These are phyloP conservation scores for Plasmodium gonderi DNA, from an alignment of 169 alveolate genomes.

Conservation along the genomic window DNA sequence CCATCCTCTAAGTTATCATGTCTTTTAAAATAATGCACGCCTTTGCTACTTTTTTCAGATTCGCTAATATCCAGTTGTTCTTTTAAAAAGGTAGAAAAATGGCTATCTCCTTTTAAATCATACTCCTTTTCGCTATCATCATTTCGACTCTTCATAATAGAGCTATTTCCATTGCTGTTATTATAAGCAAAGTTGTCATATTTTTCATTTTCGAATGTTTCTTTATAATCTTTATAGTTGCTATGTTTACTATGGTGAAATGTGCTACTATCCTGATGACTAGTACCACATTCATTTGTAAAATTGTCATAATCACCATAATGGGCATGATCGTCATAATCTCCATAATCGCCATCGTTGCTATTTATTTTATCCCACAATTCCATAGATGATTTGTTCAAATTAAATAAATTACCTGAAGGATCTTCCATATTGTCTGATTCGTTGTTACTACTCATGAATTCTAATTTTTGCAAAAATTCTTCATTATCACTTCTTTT, in stretches of 20 bases:
- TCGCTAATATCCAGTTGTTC: background rate
- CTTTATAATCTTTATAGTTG: background rate
- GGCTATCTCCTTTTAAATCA: background rate
- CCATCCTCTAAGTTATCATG: background rate
- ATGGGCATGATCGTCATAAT: background rate
- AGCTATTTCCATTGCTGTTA: background rate
- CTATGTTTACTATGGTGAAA: background rate
- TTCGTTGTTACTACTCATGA: constrained; percentile 31
- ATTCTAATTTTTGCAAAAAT: constrained; percentile 22
- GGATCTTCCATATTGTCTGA: background rate
- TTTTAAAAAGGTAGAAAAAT: constrained; percentile 10
- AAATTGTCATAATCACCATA: background rate
- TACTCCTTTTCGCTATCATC: background rate
- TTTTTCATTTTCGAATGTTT: background rate
- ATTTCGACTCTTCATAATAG: background rate
- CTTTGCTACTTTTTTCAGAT: background rate
- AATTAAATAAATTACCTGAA: background rate
- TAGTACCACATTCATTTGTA: background rate
- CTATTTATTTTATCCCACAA: constrained; percentile 11
- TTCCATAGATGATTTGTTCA: constrained; percentile 18
- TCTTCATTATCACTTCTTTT: constrained; percentile 11
- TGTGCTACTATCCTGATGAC: background rate
- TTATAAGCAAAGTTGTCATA: background rate
- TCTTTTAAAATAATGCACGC: background rate
- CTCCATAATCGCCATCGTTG: background rate